Base-by-base conservation (phyloP, 176 grass and related monocot species). In the Ananas comosus region DNA sequence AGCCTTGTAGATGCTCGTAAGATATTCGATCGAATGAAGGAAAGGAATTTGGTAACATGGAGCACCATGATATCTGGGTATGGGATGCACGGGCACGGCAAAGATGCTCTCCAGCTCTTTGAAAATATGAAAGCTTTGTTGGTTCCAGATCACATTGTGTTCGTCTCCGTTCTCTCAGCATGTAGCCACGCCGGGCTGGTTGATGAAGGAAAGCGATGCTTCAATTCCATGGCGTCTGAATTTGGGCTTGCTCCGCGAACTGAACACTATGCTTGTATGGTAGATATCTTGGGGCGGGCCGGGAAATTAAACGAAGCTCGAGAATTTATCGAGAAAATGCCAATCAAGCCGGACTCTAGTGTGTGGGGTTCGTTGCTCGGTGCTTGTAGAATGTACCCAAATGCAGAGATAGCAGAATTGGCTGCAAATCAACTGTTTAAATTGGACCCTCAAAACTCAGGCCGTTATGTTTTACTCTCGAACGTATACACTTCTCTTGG, bases 361-460 rank as follows among this genome's bases (percentile, higher is more conserved):
- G 66, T 77, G 22, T 77, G 75, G 75, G 75, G 75, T 69, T 77
- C 75, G 19, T 77, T 77, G 75, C 75, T 77, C 5, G 75, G 75
- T 69, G 75, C 75, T 18, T 77, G 75, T 33, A 77, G 75, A 53
- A 69, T 77, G 50, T 52, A 77, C 48, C 75, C 75, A 33, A 67
- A 63, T 51, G 66, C 75, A 77, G 27, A 69, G 17, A 69, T 77
- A 4, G 66, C 75, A 28, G 75, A 77, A 77, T 77, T 63, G 65
- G 75, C 75, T 9, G 66, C 66, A 63, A 77, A 48, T 29, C 48
- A 52, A 51, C 53, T 77, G 24, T 77, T 77, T 69, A 47, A 69
- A 49, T 69, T 77, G 33, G 66, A 77, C 19, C 29, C 52, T 17
- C 33, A 68, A 23, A 77, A 77, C 54, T 69, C 75, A 63, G 75